Conservation (phyloP, 2,329 filamentous ascomycete genomes). For the Phialophora tarda region DNA sequence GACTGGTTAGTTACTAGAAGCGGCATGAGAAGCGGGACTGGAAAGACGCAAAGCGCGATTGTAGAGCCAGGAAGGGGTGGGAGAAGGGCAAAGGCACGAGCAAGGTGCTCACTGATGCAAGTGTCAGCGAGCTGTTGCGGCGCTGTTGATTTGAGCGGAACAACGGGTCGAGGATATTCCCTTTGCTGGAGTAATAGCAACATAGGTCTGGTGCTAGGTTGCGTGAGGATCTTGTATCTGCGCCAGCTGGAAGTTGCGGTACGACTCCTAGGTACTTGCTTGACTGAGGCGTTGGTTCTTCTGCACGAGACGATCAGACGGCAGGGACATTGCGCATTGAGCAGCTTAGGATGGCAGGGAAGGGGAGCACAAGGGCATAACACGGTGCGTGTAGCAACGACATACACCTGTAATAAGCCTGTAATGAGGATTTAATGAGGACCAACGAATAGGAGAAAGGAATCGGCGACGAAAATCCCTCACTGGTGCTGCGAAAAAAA, state of each 20-base stretch:
- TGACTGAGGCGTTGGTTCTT: neutral
- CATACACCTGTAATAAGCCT: neutral
- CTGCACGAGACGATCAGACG: neutral
- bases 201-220: neutral
- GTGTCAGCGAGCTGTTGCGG: neutral
- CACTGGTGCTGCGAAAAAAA: no score
- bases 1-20: conserved; percentile 48
- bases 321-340: neutral
- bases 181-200: neutral
- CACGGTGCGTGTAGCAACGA: neutral
- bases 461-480: neutral
- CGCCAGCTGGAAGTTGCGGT: neutral
- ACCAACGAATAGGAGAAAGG: neutral
- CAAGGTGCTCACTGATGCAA: neutral
- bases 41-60: neutral
- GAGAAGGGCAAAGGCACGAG: neutral
- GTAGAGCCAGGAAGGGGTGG: neutral
- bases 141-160: neutral
- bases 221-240: neutral
- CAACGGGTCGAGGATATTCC: neutral
- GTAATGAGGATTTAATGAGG: neutral
- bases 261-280: neutral
- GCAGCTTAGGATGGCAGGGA: neutral
- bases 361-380: neutral
- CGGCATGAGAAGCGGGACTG: neutral